Percentiles rank a stretch among this genome's conserved stretches.
Evolutionary conservation across 345 rosid species (phyloP).

Genomic region (Excoecaria agallocha): DNA sequence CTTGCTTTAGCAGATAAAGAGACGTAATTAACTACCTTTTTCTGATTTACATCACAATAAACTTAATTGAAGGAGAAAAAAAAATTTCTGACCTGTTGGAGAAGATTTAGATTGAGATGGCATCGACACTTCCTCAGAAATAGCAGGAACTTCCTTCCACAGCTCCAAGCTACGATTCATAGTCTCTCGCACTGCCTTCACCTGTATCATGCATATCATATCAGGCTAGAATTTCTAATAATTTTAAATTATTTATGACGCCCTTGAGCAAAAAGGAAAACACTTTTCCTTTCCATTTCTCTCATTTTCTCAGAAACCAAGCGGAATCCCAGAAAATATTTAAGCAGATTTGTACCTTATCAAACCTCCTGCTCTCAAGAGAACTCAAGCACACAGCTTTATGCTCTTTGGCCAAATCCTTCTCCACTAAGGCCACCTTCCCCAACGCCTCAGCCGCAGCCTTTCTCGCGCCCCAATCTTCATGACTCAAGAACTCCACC

Average conservation of each 20-base stretch:
- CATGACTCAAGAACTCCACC: slow-evolving; percentile 59
- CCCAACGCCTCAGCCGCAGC: slow-evolving; percentile 84
- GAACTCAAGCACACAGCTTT: slow-evolving; percentile 45
- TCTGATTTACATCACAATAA: slow-evolving; percentile 7
- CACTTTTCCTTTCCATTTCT: background rate
- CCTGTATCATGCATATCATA: slow-evolving; percentile 40
- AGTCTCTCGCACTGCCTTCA: slow-evolving; percentile 82
- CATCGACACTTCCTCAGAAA: slow-evolving; percentile 41
- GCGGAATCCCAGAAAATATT: background rate
- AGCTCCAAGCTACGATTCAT: slow-evolving; percentile 70
- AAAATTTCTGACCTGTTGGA: slow-evolving; percentile 32
- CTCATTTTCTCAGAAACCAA: slow-evolving; percentile 18
- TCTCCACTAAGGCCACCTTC: slow-evolving; percentile 59
- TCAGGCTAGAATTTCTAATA: slow-evolving; percentile 6
- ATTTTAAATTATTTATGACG: background rate
- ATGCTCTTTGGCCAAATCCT: slow-evolving; percentile 52
- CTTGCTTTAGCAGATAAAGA: background rate
- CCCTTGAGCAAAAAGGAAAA: background rate
- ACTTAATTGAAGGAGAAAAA: background rate
- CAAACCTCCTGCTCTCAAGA: slow-evolving; percentile 69
- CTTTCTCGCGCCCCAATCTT: slow-evolving; percentile 86
- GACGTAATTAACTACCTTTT: background rate
- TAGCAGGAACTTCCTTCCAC: slow-evolving; percentile 68
- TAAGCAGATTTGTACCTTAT: slow-evolving; percentile 52
- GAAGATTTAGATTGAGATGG: slow-evolving; percentile 44